Evolutionary conservation across 192 early-diverging fungal genomes (phyloP).

Genomic region (Obelidium mucronatum): DNA sequence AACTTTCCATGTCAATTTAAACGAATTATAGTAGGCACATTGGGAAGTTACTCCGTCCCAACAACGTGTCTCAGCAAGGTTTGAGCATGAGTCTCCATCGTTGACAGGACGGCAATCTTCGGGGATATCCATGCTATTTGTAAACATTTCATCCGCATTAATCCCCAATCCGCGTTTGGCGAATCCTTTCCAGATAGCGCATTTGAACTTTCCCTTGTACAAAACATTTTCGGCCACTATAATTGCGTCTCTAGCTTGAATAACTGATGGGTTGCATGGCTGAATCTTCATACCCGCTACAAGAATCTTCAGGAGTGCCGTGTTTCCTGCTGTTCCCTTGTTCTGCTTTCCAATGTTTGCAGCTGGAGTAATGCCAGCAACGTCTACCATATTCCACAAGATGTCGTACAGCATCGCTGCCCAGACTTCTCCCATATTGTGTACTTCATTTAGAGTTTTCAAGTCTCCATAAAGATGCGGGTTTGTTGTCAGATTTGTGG

Average conservation of each 20-base stretch:
- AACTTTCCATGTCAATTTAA: no score
- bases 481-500: slow-evolving; percentile 52
- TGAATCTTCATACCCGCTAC: slow-evolving; percentile 48
- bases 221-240: slow-evolving; percentile 37
- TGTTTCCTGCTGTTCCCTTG: background rate
- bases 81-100: background rate
- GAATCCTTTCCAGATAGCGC: slow-evolving; percentile 51
- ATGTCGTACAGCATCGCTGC: slow-evolving; percentile 63
- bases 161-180: slow-evolving; percentile 55
- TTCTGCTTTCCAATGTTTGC: background rate
- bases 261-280: slow-evolving; percentile 53
- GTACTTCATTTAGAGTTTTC: slow-evolving; percentile 47
- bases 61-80: no score
- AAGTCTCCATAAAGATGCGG: slow-evolving; percentile 29
- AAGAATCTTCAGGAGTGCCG: background rate
- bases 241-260: slow-evolving; percentile 51
- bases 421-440: slow-evolving; percentile 65
- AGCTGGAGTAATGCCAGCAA: slow-evolving; percentile 39
- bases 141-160: slow-evolving; percentile 28
- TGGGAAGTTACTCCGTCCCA: no score
- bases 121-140: slow-evolving; percentile 35
- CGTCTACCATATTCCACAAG: slow-evolving; percentile 59
- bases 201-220: slow-evolving; percentile 42
- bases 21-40: no score
- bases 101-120: background rate